Conservation (phyloP, 78 protist species). For the Dictyostelium citrinum region DNA sequence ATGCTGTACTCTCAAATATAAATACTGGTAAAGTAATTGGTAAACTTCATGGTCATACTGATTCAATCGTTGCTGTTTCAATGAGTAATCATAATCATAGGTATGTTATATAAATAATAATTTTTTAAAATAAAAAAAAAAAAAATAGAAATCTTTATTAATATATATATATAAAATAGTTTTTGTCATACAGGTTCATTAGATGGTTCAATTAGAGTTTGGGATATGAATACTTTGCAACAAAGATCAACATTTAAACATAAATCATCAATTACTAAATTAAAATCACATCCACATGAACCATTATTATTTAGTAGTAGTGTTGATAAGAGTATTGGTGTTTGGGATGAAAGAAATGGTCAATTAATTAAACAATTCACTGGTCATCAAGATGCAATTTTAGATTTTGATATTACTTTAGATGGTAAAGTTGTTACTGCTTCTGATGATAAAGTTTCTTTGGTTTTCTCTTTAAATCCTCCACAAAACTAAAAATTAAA, state of each 20-base stretch:
- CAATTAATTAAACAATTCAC: conserved; percentile 56
- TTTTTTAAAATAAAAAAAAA: too few species aligned
- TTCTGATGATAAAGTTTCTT: conserved; percentile 72
- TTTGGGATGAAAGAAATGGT: conserved; percentile 81
- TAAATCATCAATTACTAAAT: conserved; percentile 22
- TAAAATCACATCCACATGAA: conserved; percentile 54
- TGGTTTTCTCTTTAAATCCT: conserved; percentile 44
- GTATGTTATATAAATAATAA: too few species aligned
- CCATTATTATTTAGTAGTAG: conserved; percentile 57
- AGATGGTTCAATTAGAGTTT: conserved; percentile 61
- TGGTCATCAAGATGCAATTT: conserved; percentile 67
- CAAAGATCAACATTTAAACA: conserved; percentile 52
- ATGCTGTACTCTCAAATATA: conserved; percentile 37
- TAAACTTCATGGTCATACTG: conserved; percentile 50
- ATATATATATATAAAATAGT: background rate
- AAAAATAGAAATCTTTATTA: too few species aligned
- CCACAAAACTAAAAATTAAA: background rate
- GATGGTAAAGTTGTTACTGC: conserved; percentile 49
- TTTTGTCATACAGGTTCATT: conserved; percentile 49
- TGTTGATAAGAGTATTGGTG: conserved; percentile 44
- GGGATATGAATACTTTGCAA: conserved; percentile 76
- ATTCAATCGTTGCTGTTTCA: conserved; percentile 25
- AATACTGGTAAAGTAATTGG: conserved; percentile 40
- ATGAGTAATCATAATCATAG: conserved; percentile 14
- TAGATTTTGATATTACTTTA: conserved; percentile 68